Evolutionary conservation across 352 stramenopile species (phyloP), one percentile per base, ranked within the genome.

Genomic region (Pythium biforme): DNA sequence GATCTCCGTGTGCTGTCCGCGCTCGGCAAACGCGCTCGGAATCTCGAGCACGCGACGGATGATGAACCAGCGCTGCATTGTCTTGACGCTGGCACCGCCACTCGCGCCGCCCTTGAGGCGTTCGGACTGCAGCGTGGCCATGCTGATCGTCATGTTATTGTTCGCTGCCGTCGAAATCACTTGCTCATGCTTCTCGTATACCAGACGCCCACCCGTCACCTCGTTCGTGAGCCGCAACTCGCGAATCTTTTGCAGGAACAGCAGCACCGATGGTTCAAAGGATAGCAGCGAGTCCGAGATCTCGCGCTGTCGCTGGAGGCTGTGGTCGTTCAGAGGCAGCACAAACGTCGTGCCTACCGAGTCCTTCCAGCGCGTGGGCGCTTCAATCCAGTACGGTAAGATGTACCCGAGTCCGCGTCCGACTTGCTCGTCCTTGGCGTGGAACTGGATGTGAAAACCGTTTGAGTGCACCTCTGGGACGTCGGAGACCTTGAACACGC

Each of bases 401-500:
- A 94, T 91, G 64, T 93, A 94, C 0, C 84, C 81, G 45, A 95
- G 75, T 0, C 79, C 79, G 48, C 59, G 66, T 0, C 73, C 76
- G 11, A 79, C 64, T 3, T 78, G 50, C 0, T 75, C 59, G 26
- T 76, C 79, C 23, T 77, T 79, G n/a, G 84, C 75, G 68, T 86
- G 70, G 51, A 95, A 96, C 47, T 78, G 81, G 22, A 94, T 82
- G 59, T 93, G 86, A 54, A 92, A 94, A 17, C 88, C 88, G 49
- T 95, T 95, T 46, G 86, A 95, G 66, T 96, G 88, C 34, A 96
- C 83, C 37, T 96, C 76, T 0, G 88, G 88, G 1, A 67, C 62
- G 41, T 94, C 78, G 0, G 86, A 92, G 22, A 96, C 81, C 60
- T 92, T 92, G 70, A 96, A 96, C 4, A 96, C 88, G n/a, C 85